Percentiles rank a stretch among this genome's conserved stretches.
Evolutionary conservation across 768 basidiomycete species (phyloP).

Genomic region (Rhizopogon vesiculosus): DNA sequence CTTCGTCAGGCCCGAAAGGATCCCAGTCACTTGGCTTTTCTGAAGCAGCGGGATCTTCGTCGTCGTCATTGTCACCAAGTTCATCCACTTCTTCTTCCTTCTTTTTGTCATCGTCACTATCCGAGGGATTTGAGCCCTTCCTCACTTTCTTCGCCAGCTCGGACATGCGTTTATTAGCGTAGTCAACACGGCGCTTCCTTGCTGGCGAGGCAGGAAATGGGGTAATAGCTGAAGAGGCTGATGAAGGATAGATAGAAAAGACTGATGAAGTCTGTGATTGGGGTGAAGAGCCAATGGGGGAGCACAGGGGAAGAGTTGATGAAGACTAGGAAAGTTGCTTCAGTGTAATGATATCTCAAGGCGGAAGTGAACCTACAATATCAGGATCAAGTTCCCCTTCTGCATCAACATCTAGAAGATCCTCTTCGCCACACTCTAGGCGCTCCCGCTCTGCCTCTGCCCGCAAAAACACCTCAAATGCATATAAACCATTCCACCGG

Average conservation of each 20-base stretch:
- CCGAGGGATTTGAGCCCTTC: slow-evolving; percentile 21
- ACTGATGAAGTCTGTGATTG: background rate
- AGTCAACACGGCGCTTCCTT: slow-evolving; percentile 20
- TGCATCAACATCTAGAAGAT: slow-evolving; percentile 15
- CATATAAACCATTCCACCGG: slow-evolving; percentile 25
- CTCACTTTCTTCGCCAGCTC: slow-evolving; percentile 24
- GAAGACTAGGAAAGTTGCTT: slow-evolving; percentile 16
- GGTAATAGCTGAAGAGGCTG: slow-evolving; percentile 14
- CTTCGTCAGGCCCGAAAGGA: slow-evolving; percentile 21
- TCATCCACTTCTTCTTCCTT: slow-evolving; percentile 14
- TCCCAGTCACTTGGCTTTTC: slow-evolving; percentile 27
- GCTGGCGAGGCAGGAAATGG: slow-evolving; percentile 15
- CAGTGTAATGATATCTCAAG: background rate
- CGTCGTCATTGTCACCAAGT: slow-evolving; percentile 2
- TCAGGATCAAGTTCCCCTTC: slow-evolving; percentile 23
- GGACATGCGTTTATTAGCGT: slow-evolving; percentile 22
- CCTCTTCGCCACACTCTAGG: slow-evolving; percentile 3
- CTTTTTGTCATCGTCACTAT: slow-evolving; percentile 21
- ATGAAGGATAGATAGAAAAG: slow-evolving; percentile 14
- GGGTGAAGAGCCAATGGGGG: no score
- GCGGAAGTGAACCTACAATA: slow-evolving; percentile 12
- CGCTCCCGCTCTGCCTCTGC: slow-evolving; percentile 24
- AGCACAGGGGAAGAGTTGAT: slow-evolving; percentile 13
- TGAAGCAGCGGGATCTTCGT: slow-evolving; percentile 17
- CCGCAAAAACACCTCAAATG: slow-evolving; percentile 12